Conservation (phyloP, 768 basidiomycete genomes). For the Tulasnella sp. region DNA sequence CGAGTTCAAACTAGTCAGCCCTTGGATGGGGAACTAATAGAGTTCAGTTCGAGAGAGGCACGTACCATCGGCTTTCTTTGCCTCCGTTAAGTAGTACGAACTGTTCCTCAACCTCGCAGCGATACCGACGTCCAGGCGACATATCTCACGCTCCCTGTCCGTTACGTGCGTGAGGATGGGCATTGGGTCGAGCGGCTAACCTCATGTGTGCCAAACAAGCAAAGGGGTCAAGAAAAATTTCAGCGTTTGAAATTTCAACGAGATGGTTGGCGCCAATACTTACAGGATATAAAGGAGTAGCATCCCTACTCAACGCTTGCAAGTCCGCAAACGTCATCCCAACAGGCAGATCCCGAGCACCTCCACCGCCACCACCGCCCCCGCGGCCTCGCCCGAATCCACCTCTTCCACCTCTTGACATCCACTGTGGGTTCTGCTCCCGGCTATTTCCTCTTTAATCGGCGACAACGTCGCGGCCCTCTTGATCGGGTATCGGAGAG, state of each 20-base stretch:
- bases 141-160: conserved; percentile 60
- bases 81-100: conserved; percentile 70
- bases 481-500: too few species aligned
- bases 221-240: not conserved
- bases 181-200: conserved; percentile 57
- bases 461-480: too few species aligned
- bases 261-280: not conserved
- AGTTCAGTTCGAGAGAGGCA: not conserved
- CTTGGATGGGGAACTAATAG: not conserved
- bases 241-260: not conserved
- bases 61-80: conserved; percentile 58
- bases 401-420: conserved; percentile 50
- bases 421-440: conserved; percentile 28
- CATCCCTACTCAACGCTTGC: conserved; percentile 70
- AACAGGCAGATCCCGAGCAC: conserved; percentile 56
- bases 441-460: too few species aligned
- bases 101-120: conserved; percentile 61
- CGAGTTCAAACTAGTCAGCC: not conserved
- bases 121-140: conserved; percentile 64
- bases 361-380: conserved; percentile 50
- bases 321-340: conserved; percentile 78
- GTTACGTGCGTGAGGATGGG: conserved; percentile 67
- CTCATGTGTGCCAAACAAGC: not conserved
- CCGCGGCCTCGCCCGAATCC: conserved; percentile 50
- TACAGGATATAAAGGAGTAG: conserved; percentile 75